Base-by-base conservation (phyloP, 768 basidiomycete species). In the Paxillus involutus region DNA sequence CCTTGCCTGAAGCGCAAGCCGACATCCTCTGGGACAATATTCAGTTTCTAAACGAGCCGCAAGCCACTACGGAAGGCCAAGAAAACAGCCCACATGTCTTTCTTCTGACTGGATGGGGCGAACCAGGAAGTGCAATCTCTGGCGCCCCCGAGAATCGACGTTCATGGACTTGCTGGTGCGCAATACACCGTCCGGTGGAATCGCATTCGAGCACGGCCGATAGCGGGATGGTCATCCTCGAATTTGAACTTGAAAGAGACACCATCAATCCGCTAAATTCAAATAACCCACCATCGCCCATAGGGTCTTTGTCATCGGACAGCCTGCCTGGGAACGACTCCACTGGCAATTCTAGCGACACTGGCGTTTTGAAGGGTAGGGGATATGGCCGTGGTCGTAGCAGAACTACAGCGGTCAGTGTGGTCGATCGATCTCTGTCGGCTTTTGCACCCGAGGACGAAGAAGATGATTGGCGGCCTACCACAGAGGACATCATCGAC, bases 161-260 rank as follows among this genome's bases (percentile, higher is more conserved):
- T 19, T 65, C 68, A 0, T 90, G 86, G 87, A 81, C 80, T 1
- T 87, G 84, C 61, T 86, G 89, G 86, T 83, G 83, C 63, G 81
- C 85, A 6, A 72, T 82, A 0, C 86, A 89, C 65, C 77, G 83
- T 3, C 78, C 84, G 1, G 33, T 14, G 10, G 44, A 10, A 17
- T 47, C 46, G 6, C 26, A 36, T 9, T 19, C 33, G 5, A 12
- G 33, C 19, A 69, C 71, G 17, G 58, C 57, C 8, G 24, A n/a
- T 52, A 47, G 19, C 52, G 72, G 68, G 51, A 64, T 86, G 45
- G 80, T 91, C 58, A 75, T 91, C 24, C 77, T 92, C 68, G 91
- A 94, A 65, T 88, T 92, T 57, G 91, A 94, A 65, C 76, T 91
- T 21, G 89, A 91, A 64, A 69, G 74, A 30, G 91, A 92, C 64